Base-by-base conservation (phyloP, 2,329 filamentous ascomycete species). In the Alternaria alternata region DNA sequence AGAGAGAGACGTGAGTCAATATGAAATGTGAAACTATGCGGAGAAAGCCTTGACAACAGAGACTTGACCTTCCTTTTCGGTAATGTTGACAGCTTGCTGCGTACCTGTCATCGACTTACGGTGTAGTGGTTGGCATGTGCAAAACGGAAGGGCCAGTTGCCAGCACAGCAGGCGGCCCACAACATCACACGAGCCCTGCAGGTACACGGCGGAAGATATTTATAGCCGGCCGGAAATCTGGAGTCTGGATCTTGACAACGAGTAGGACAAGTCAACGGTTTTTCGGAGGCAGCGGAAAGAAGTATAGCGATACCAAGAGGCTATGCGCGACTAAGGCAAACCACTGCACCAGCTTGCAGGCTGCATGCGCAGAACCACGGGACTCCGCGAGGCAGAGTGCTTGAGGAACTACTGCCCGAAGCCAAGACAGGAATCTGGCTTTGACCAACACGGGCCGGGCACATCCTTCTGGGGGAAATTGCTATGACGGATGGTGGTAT, bases 211-310 rank as follows among this genome's bases (percentile, higher is more conserved):
- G 30, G 20, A 49, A 36, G 46, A 49, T 49, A 49, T 36, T 36
- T 36, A 49, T 49, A 49, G 46, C 46, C 46, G 46, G 32, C 32
- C 32, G 46, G 49, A 28, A 30, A 26, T 51, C 36, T 51, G 22
- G 34, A 51, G 36, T 41, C 32, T 51, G 22, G 49, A 41, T 41
- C 22, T 20, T 30, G 20, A 18, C 34, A 24, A 14, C 30, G 14
- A 42, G 18, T 22, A 32, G 18, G 24, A 43, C 36, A 43, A 32
- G 18, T 34, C 20, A 30, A 36, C 20, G 42, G 51, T 14, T 49
- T 11, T 39, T 26, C 51, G 56, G 56, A 55, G 36, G 51, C 8
- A 38, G 56, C 51, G 43, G 51, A 59, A 54, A 52, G 46, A 36
- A 5, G 43, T 8, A 20, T 38, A 9, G 42, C 28, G 32, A 54